Evolutionary conservation across 768 basidiomycete genomes (phyloP).

Genomic region (Boletus pseudopeckii): DNA sequence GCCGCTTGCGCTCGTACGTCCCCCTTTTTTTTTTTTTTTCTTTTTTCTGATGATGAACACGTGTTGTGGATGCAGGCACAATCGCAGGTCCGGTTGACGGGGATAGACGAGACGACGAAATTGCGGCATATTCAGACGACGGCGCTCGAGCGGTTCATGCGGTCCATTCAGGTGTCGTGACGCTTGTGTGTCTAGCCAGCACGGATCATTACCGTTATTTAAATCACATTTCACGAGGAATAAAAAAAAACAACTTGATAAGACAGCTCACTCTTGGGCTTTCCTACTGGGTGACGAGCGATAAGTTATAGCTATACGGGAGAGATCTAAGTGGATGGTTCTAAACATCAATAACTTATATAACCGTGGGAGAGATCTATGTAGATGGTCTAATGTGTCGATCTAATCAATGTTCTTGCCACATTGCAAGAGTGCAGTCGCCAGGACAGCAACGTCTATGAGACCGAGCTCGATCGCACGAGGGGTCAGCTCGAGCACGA

Average conservation of each 20-base stretch:
- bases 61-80: slow-evolving; percentile 27
- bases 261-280: background rate
- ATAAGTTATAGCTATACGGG: background rate
- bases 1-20: slow-evolving; percentile 59
- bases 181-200: background rate
- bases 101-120: slow-evolving; percentile 56
- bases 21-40: background rate
- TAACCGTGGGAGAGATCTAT: background rate
- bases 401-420: slow-evolving; percentile 60
- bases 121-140: slow-evolving; percentile 62
- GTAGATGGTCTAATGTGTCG: background rate
- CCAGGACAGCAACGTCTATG: slow-evolving; percentile 49
- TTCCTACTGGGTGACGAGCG: background rate
- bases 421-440: slow-evolving; percentile 52
- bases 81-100: slow-evolving; percentile 42
- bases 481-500: slow-evolving; percentile 54
- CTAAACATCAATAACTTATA: background rate
- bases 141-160: slow-evolving; percentile 62
- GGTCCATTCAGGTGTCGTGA: slow-evolving; percentile 44
- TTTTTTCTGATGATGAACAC: background rate
- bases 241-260: background rate
- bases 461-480: slow-evolving; percentile 54
- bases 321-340: no score
- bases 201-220: slow-evolving; percentile 19
- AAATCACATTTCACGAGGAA: slow-evolving; percentile 7